These are phyloP conservation scores for Penicillium malachiteum DNA, from an alignment of 495 filamentous ascomycete species.

Conservation along the genomic window DNA sequence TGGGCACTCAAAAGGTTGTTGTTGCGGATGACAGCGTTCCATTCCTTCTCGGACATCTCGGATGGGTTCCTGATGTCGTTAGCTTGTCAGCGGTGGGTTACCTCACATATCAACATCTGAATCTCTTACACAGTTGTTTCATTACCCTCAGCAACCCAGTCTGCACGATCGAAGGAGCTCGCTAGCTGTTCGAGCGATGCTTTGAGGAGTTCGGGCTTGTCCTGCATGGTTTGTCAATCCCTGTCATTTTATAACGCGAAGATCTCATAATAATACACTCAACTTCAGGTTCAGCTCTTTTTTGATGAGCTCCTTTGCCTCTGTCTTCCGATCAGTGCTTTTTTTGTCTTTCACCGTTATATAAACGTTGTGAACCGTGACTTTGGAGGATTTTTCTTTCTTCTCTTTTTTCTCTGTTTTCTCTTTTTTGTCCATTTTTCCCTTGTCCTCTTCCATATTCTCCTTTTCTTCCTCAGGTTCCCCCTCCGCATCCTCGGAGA, in stretches of 20 bases:
- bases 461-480: background rate
- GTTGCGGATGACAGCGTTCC: background rate
- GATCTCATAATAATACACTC: background rate
- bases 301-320: conserved; percentile 1
- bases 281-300: background rate
- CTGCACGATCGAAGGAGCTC: conserved; percentile 1
- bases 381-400: background rate
- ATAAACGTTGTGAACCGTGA: background rate
- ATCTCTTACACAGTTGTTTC: background rate
- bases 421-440: background rate
- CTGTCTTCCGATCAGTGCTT: background rate
- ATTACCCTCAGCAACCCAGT: background rate
- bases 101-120: background rate
- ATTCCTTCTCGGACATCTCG: conserved; percentile 2
- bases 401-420: background rate
- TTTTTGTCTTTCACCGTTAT: background rate
- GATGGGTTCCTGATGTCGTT: background rate
- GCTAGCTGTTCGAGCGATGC: background rate
- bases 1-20: conserved; percentile 1
- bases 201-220: background rate
- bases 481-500: background rate
- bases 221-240: conserved; percentile 1
- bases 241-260: background rate
- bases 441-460: background rate
- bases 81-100: background rate